Evolutionary conservation across 176 grass and related monocot genomes (phyloP), one percentile per base, ranked within the genome.

Genomic region (Oropetium thomaeum): DNA sequence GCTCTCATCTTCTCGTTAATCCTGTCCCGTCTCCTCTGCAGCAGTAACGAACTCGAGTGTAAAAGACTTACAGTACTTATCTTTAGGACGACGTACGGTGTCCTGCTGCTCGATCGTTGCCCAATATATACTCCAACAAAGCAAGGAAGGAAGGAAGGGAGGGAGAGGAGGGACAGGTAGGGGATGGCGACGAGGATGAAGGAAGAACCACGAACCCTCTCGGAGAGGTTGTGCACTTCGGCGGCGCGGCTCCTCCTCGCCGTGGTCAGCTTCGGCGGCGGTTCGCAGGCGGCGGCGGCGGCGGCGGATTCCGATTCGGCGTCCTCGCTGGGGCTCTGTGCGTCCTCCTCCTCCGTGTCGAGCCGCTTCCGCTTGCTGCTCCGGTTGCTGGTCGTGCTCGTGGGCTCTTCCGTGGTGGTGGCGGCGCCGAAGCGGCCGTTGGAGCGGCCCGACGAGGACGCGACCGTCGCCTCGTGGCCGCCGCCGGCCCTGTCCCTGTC

Each of bases 1-100:
- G 95, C 95, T 71, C 90, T 87, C 91, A 98, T 98, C 75, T 97
- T 98, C 76, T 98, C 84, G 65, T 98, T 98, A 20, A 98, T 98
- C 83, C 95, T 81, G 71, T 98, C 95, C 57, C 95, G 90, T 89
- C 95, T 92, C 87, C 80, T 92, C 95, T 98, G 78, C 85, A 89
- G 22, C 0, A 2, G 19, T 17, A 16, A 10, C 31, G 15, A 52
- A 52, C 19, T 2, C 10, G 20, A 52, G 14, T 28, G 29, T 58
- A n/a, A 70, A 52, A 54, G 13, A 28, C 5, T 28, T n/a, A 8
- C 4, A 35, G 9, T 27, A 22, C n/a, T n/a, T n/a, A n/a, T n/a
- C n/a, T n/a, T n/a, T n/a, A n/a, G n/a, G n/a, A n/a, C n/a, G n/a
- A n/a, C n/a, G 2, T 10, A 47, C 44, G 0, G 41, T 43, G 41